Percentiles rank a stretch among this genome's conserved stretches.
Evolutionary conservation across 176 grass and related monocot genomes (phyloP).

Genomic region (Saccharum officinarum): DNA sequence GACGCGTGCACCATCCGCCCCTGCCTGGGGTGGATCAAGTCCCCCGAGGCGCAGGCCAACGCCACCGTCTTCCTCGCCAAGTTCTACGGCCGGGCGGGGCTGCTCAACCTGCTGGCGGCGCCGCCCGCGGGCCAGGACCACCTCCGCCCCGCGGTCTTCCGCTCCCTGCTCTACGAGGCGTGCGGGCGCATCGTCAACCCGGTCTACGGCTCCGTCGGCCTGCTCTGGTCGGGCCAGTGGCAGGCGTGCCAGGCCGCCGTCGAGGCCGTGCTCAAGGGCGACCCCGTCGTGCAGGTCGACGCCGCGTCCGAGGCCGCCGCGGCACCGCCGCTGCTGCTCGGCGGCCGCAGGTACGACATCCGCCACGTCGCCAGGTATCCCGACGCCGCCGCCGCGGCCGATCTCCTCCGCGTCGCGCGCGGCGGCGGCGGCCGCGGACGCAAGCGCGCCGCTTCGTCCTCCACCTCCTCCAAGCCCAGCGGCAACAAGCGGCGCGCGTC

Average conservation of each 20-base stretch:
- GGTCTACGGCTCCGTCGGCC: conserved; percentile 62
- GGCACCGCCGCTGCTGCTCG: conserved; percentile 10
- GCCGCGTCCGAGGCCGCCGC: conserved; percentile 20
- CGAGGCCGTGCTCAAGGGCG: conserved; percentile 67
- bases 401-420: conserved; percentile 31
- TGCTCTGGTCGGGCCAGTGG: conserved; percentile 67
- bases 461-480: background rate
- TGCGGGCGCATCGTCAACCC: conserved; percentile 70
- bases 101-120: conserved; percentile 62
- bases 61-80: conserved; percentile 80
- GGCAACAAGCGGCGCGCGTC: background rate
- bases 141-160: conserved; percentile 52
- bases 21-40: conserved; percentile 71
- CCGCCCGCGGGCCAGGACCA: conserved; percentile 21
- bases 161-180: conserved; percentile 56
- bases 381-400: background rate
- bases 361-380: conserved; percentile 48
- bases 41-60: conserved; percentile 62
- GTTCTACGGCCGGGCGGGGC: conserved; percentile 79
- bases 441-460: conserved; percentile 45
- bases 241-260: conserved; percentile 60
- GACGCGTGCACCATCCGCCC: conserved; percentile 60
- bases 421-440: conserved; percentile 27
- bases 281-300: conserved; percentile 35
- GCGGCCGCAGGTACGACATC: conserved; percentile 28